These are phyloP conservation scores for Xerocomus alliaceus DNA, from an alignment of 1,284 basidiomycete species.

Conservation along the genomic window DNA sequence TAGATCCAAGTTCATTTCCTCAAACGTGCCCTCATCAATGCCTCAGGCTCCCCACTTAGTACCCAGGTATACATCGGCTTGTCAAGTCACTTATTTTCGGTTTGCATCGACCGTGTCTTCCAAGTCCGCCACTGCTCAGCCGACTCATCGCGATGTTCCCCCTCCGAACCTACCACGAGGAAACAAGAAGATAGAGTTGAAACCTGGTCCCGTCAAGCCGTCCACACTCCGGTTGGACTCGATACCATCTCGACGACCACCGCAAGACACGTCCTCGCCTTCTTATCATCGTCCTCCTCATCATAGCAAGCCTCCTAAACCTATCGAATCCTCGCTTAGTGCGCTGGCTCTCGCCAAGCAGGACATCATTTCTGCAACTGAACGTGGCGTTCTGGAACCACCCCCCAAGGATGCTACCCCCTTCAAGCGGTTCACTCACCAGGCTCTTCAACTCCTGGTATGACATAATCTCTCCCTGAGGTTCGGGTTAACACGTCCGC, in stretches of 20 bases:
- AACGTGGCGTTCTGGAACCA: slow-evolving; percentile 70
- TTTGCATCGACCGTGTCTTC: slow-evolving; percentile 39
- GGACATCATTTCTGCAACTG: slow-evolving; percentile 68
- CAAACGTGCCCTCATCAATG: slow-evolving; percentile 1
- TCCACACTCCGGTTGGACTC: slow-evolving; percentile 30
- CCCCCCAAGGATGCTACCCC: slow-evolving; percentile 66
- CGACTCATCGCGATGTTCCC: slow-evolving; percentile 24
- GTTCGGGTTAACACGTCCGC: slow-evolving; percentile 5
- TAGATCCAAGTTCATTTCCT: slow-evolving; percentile 30
- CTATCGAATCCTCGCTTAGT: slow-evolving; percentile 31
- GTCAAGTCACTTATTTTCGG: slow-evolving; percentile 12
- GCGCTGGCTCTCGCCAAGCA: slow-evolving; percentile 59
- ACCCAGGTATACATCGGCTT: slow-evolving; percentile 4
- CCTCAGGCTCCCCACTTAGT: slow-evolving; percentile 6
- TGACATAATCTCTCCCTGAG: slow-evolving; percentile 30
- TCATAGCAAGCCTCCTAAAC: slow-evolving; percentile 32
- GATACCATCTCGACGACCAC: slow-evolving; percentile 14
- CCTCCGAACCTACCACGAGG: slow-evolving; percentile 46
- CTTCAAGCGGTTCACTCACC: slow-evolving; percentile 64
- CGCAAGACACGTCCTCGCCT: slow-evolving; percentile 12
- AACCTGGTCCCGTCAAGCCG: slow-evolving; percentile 68
- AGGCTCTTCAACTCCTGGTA: slow-evolving; percentile 73
- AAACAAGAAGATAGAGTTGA: slow-evolving; percentile 66
- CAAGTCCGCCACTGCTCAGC: slow-evolving; percentile 27
- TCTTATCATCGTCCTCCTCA: slow-evolving; percentile 38